Evolutionary conservation across 208 protist species (phyloP), one percentile per base, ranked within the genome.

Genomic region (Borovskyia barvae): DNA sequence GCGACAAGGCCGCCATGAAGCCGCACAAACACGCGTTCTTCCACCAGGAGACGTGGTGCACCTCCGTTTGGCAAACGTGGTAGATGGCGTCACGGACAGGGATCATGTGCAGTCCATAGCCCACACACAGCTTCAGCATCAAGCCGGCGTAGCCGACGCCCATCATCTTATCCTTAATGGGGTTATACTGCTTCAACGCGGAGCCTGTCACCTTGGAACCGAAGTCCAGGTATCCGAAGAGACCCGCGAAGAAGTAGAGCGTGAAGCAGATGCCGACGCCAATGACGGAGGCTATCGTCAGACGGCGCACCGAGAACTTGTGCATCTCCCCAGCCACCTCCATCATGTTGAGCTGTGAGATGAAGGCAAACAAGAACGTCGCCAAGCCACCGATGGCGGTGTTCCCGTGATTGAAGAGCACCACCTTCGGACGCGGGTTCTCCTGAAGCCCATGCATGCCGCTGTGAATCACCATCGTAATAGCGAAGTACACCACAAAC

Each of bases 221-320:
- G 57, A 90, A 90, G 64, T 90, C 77, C n/a, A 84, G 30, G 67
- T 90, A 88, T 2, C 86, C 86, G 37, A 87, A 87, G 20, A 89
- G 35, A 9, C 78, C 79, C 2, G 75, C 55, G 17, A 72, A 46
- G 22, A 77, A 52, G 77, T 92, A 90, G 5, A 92, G 57, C 1
- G 53, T 54, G 17, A 75, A 78, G 54, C 79, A 89, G 14, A 92
- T 55, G n/a, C 39, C 33, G 22, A 88, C 72, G 15, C 72, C 80
- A 22, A 89, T 35, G 3, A 41, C 42, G 2, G 80, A 55, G 8
- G 60, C 57, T 3, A 72, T 43, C 33, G 66, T 77, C 45, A 92
- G 74, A 30, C 72, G 63, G 8, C 22, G 72, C 32, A 78, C 55
- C 4, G 67, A 72, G 2, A 78, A 80, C 22, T 86, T 61, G 58